These are phyloP conservation scores for Ampelomyces quisqualis DNA, from an alignment of 2,329 filamentous ascomycete species.

Conservation along the genomic window DNA sequence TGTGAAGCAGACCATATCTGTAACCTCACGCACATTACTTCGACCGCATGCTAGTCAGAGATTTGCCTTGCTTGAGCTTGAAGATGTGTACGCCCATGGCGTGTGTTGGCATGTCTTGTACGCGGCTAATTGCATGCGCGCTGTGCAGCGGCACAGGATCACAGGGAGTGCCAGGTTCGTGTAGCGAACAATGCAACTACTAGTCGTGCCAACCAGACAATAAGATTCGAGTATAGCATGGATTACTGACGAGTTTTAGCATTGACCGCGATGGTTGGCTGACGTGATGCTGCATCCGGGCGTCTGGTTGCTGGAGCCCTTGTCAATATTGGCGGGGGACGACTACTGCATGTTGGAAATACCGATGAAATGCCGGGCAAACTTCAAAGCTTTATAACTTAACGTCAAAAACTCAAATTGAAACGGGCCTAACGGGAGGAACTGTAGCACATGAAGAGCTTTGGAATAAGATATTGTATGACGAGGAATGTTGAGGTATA, in stretches of 20 bases:
- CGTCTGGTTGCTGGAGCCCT: slow-evolving; percentile 13
- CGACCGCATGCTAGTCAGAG: slow-evolving; percentile 7
- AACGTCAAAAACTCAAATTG: too few relatives aligned
- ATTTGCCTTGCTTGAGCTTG: too few relatives aligned
- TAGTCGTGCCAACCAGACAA: slow-evolving; percentile 2
- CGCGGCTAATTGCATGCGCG: slow-evolving; percentile 22
- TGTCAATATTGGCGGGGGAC: slow-evolving; percentile 10
- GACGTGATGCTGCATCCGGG: slow-evolving; percentile 13
- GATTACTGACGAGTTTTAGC: slow-evolving; percentile 8
- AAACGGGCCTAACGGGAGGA: too few relatives aligned
- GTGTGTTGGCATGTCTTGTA: slow-evolving; percentile 10
- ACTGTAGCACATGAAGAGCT: too few relatives aligned
- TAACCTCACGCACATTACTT: background rate
- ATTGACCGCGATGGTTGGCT: slow-evolving; percentile 10
- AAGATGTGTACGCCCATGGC: slow-evolving; percentile 7
- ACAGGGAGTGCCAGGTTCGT: slow-evolving; percentile 3
- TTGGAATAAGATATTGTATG: too few relatives aligned
- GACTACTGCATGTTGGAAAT: too few relatives aligned
- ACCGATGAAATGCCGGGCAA: too few relatives aligned
- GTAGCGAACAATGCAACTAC: slow-evolving; percentile 6
- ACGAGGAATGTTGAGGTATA: too few relatives aligned
- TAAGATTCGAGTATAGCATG: slow-evolving; percentile 3
- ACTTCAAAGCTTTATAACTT: too few relatives aligned
- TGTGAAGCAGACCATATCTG: background rate
- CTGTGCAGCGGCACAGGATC: slow-evolving; percentile 12